These are phyloP conservation scores for Aspergillus caelatus DNA, from an alignment of 2,329 filamentous ascomycete species.

Conservation along the genomic window DNA sequence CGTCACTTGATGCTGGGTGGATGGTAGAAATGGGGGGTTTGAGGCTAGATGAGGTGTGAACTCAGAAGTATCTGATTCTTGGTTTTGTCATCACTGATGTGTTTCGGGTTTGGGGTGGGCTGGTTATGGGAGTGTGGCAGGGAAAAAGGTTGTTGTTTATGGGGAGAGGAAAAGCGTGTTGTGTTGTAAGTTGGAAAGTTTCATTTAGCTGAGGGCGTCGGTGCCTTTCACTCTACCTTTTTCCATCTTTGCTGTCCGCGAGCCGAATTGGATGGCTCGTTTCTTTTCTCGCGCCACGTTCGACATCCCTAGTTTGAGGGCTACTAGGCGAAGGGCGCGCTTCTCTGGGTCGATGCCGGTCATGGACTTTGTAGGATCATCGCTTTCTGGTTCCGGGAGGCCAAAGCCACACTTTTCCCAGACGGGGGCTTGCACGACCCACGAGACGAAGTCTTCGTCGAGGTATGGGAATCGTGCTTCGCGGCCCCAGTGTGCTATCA, in stretches of 20 bases:
- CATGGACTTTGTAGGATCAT: slow-evolving; percentile 13
- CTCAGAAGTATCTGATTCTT: slow-evolving; percentile 48
- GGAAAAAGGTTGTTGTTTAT: neutral
- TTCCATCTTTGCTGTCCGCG: slow-evolving; percentile 82
- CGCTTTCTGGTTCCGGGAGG: slow-evolving; percentile 37
- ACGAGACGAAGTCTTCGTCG: slow-evolving; percentile 82
- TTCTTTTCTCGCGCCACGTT: slow-evolving; percentile 85
- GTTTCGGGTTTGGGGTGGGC: slow-evolving; percentile 12
- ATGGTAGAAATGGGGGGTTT: slow-evolving; percentile 13
- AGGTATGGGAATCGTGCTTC: slow-evolving; percentile 90
- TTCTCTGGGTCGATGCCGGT: slow-evolving; percentile 73
- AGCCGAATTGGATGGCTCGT: slow-evolving; percentile 83
- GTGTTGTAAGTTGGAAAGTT: neutral
- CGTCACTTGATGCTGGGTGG: neutral
- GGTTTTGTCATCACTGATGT: slow-evolving; percentile 44
- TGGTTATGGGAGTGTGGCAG: neutral
- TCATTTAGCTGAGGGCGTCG: slow-evolving; percentile 47
- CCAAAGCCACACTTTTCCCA: slow-evolving; percentile 89
- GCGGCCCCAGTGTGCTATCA: slow-evolving; percentile 84
- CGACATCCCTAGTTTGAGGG: slow-evolving; percentile 71
- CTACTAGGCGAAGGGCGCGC: slow-evolving; percentile 75
- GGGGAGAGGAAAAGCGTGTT: neutral
- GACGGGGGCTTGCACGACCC: slow-evolving; percentile 73
- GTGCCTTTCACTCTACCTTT: slow-evolving; percentile 68
- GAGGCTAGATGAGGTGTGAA: slow-evolving; percentile 17